Evolutionary conservation across 139 green algal species (phyloP), one percentile per base, ranked within the genome.

Genomic region (Trebouxia sp.): DNA sequence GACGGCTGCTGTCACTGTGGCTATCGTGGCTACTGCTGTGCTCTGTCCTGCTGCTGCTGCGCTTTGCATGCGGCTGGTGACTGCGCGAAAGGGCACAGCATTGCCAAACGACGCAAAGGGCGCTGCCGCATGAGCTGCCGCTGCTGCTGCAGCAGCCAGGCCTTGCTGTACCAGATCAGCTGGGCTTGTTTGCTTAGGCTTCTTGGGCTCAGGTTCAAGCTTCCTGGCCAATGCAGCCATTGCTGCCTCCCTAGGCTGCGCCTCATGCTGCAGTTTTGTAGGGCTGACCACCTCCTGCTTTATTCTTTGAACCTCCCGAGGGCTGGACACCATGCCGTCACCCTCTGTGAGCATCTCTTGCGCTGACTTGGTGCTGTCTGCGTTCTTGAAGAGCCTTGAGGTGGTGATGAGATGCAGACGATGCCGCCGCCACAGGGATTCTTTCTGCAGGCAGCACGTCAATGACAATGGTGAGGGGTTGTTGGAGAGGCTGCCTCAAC

Each of bases 341-440:
- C 84, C 90, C 45, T 93, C 83, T 1, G 48, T 74, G 12, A 87
- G 26, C 0, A 85, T 83, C 66, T 94, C 86, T 28, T 84, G 65
- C 0, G 88, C 79, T 15, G 75, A 84, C 14, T 65, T 56, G 15
- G 35, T 79, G 28, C 84, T 85, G 24, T 81, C 55, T 7, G 65
- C 51, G 3, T 82, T 66, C n/a, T 91, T 86, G 77, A 89, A 95
- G 17, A 85, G 87, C 22, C 88, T 83, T 8, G 85, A 92, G 24
- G 92, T 93, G 37, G 86, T 92, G 7, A 97, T 84, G 24, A 97
- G 87, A 24, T 91, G 70, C 56, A 97, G 51, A 20, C 78, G 14
- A 79, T 93, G 85, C 10, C 86, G 78, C 12, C 85, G 78, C 48
- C 56, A 66, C 43, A 92, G 55, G 9, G 83, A 55, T 48, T 85